Conservation (phyloP, 2,329 filamentous ascomycete genomes). For the Ambrosiella beaveri region DNA sequence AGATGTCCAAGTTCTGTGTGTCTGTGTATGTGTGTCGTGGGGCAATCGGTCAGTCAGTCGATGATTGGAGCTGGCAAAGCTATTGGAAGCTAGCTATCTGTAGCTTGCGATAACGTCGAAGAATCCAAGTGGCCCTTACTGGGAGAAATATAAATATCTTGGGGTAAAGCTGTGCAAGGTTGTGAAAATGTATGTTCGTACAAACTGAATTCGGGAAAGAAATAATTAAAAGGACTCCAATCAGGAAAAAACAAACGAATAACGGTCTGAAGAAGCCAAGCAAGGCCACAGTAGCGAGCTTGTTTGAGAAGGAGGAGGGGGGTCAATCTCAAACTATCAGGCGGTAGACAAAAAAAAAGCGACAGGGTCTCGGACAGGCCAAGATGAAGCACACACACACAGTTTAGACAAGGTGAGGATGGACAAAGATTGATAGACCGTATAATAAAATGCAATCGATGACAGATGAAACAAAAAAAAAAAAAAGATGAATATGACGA, state of each 20-base stretch:
- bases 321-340: background rate
- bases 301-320: background rate
- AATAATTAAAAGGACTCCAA: background rate
- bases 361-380: background rate
- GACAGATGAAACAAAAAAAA: background rate
- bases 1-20: background rate
- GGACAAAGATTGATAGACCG: too few relatives aligned
- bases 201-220: background rate
- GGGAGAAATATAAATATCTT: too few relatives aligned
- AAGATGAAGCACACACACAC: background rate
- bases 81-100: background rate
- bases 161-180: too few relatives aligned
- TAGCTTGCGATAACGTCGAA: background rate
- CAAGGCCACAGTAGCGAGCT: constrained; percentile 3
- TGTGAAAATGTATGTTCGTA: background rate
- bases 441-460: too few relatives aligned
- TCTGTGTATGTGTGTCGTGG: background rate
- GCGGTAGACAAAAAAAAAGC: background rate
- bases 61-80: background rate
- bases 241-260: constrained; percentile 17
- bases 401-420: too few relatives aligned
- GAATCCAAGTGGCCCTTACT: too few relatives aligned
- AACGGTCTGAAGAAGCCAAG: background rate
- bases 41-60: background rate
- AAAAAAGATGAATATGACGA: constrained; percentile 1